A percentile compares a stretch with the other conserved stretches of the same genome.
These are phyloP conservation scores for Haplosporangium sp. DNA, from an alignment of 371 early-diverging fungal genomes.

Conservation along the genomic window DNA sequence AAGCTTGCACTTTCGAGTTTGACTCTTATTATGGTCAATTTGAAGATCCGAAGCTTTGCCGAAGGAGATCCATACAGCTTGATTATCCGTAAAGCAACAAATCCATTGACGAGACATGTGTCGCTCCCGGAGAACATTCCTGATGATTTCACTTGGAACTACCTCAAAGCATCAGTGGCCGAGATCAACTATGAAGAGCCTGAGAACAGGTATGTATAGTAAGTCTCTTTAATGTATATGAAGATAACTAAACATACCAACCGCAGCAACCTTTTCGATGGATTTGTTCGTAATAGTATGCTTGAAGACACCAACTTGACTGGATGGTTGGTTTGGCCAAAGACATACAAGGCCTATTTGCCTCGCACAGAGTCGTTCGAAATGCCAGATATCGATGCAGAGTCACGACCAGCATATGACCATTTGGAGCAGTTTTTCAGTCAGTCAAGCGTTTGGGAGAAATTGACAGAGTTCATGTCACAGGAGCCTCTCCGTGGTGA, in stretches of 20 bases:
- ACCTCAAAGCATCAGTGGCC: conserved; percentile 40
- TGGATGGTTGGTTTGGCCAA: conserved; percentile 88
- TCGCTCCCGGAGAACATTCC: conserved; percentile 49
- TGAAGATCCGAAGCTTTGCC: conserved; percentile 70
- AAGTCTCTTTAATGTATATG: not conserved
- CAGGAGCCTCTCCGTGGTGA: conserved; percentile 72
- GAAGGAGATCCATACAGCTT: conserved; percentile 62
- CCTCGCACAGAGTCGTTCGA: conserved; percentile 51
- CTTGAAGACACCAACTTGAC: conserved; percentile 65
- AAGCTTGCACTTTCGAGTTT: conserved; percentile 66
- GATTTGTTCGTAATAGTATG: conserved; percentile 36
- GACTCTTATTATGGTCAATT: conserved; percentile 64
- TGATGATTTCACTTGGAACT: conserved; percentile 47
- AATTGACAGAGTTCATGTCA: conserved; percentile 66
- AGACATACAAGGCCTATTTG: conserved; percentile 64
- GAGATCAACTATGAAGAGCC: conserved; percentile 55
- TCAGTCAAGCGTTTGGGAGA: conserved; percentile 67
- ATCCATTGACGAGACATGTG: conserved; percentile 61
- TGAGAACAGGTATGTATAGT: conserved; percentile 39
- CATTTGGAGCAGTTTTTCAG: conserved; percentile 63
- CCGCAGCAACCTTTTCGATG: conserved; percentile 2
- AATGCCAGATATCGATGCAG: conserved; percentile 61
- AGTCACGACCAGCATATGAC: conserved; percentile 63
- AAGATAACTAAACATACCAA: conserved; percentile 2
- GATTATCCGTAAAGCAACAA: conserved; percentile 52